These are phyloP conservation scores for Eucalyptus grandis DNA, from an alignment of 345 rosid genomes.

Conservation along the genomic window DNA sequence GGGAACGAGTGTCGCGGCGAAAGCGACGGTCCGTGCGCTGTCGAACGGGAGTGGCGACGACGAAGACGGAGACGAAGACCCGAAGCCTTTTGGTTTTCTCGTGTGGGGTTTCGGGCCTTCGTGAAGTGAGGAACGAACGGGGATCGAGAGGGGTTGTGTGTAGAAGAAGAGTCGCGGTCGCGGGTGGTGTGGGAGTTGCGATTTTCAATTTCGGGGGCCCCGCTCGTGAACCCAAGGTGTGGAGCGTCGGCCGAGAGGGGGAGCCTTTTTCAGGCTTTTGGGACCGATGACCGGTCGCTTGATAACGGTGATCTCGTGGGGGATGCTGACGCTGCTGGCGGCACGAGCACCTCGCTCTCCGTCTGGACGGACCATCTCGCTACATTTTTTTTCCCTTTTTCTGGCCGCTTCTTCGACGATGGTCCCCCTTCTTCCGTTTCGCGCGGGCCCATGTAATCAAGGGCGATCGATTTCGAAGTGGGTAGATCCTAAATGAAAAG, in stretches of 20 bases:
- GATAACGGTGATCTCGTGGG: neutral
- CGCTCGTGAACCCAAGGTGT: neutral
- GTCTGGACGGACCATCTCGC: neutral
- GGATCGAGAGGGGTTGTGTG: neutral
- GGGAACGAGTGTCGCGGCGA: neutral
- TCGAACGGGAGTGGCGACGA: neutral
- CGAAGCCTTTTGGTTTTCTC: neutral
- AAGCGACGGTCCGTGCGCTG: neutral
- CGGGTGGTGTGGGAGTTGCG: neutral
- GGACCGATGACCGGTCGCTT: neutral
- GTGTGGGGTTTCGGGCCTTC: neutral
- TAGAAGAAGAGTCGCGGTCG: neutral
- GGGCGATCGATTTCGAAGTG: neutral
- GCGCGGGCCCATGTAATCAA: rapidly evolving
- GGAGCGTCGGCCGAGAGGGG: neutral
- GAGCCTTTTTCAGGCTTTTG: neutral
- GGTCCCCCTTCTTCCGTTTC: neutral
- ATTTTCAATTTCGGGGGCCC: neutral
- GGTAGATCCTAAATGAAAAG: neutral
- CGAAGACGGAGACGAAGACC: neutral
- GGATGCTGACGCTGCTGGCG: neutral
- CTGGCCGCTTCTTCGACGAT: neutral
- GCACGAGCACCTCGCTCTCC: neutral
- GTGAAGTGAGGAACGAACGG: neutral
- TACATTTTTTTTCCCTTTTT: neutral